Base-by-base conservation (phyloP, 495 filamentous ascomycete species). In the Cercophora scortea region DNA sequence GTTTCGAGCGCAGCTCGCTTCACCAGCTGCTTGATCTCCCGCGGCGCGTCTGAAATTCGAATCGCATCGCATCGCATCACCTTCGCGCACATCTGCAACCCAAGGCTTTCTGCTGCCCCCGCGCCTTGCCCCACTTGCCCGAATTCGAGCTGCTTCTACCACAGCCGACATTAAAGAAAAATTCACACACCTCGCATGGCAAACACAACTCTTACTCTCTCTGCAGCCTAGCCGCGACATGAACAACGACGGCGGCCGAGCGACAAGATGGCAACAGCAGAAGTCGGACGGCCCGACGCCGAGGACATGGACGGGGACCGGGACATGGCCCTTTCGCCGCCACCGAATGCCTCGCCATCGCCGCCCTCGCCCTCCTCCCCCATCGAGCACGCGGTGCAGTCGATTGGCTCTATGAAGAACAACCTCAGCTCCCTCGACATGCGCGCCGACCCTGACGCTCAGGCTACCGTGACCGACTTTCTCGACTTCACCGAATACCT, bases 401-500 rank as follows among this genome's bases (percentile, higher is more conserved):
- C 64, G 1, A 52, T 67, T n/a, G 56, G 59, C 36, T 39, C 61
- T 12, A 34, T 63, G 12, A 34, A 50, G n/a, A 62, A 55, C 53
- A 65, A 54, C 42, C 61, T 69, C 18, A 61, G 61, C 34, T 47
- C 58, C 10, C 58, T 70, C 51, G 61, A 64, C 47, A 61, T 73
- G 60, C 72, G 72, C 57, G 71, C 80, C 39, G 90, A 98, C 60
- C 92, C 92, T 16, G 93, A 98, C 70, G 87, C 89, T n/a, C 88
- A 95, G 56, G 86, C 90, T 8, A 93, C 89, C 49, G 85, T 96
- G 13, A 92, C 87, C 55, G 93, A 98, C 71, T 98, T 90, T 68
- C 85, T 95, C 60, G 93, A 96, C 68, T 95, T 83, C 68, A 96
- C 93, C 56, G 93, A 98, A 72, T 94, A 93, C 72, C 88, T 97